Conservation (phyloP, 805 yeast genomes). For the Candida michaelii region DNA sequence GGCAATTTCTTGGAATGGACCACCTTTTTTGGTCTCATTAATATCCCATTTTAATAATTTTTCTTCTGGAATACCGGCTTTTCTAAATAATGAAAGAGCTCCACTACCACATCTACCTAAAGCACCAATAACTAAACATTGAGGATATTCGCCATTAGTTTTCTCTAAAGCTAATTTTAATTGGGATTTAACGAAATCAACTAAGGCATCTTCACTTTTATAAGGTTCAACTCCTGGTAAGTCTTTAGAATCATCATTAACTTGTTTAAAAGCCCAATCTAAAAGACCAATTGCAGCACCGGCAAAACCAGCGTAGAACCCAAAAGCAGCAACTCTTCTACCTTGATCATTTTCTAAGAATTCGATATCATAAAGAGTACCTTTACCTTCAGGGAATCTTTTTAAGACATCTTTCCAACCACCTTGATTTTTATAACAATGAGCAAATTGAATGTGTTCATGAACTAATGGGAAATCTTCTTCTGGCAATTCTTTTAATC, state of each 20-base stretch:
- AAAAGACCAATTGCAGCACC: constrained; percentile 96
- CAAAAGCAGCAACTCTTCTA: constrained; percentile 98
- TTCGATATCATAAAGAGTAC: constrained; percentile 89
- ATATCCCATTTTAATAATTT: constrained; percentile 94
- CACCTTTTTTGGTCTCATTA: constrained; percentile 94
- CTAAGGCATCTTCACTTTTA: constrained; percentile 67
- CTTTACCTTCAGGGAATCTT: constrained; percentile 90
- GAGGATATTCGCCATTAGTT: constrained; percentile 69
- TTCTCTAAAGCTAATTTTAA: constrained; percentile 55
- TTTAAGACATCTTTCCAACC: constrained; percentile 93
- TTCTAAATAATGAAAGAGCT: constrained; percentile 79
- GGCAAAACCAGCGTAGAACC: constrained; percentile 99
- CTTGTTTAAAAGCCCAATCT: constrained; percentile 92
- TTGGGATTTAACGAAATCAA: constrained; percentile 65
- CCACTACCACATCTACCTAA: constrained; percentile 99
- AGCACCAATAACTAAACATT: constrained; percentile 90
- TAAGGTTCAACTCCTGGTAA: constrained; percentile 81
- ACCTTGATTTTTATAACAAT: constrained; percentile 94
- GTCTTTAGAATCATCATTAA: constrained; percentile 63
- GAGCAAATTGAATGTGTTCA: constrained; percentile 98
- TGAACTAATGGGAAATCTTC: constrained; percentile 88
- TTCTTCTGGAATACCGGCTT: constrained; percentile 83
- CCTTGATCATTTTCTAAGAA: constrained; percentile 92
- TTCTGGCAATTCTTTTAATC: constrained; percentile 94
- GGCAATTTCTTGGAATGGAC: constrained; percentile 93